phyloP scores from a whole-genome alignment of 805 yeast genomes.

The Diddensiella transvaalensis region DNA sequence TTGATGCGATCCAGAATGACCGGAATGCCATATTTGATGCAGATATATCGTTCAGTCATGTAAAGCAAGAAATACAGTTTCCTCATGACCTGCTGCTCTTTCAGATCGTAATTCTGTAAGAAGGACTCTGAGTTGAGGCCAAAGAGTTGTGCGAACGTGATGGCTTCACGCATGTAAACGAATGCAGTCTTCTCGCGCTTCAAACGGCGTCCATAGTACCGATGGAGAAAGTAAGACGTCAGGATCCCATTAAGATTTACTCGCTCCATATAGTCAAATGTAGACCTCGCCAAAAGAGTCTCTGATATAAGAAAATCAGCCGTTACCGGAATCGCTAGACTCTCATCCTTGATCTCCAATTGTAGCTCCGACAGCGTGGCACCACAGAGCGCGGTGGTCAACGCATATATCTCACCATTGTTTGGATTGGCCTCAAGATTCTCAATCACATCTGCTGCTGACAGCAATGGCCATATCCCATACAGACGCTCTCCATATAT shows the following conservation, averaged over 20 bases:
- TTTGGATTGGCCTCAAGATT: conserved; percentile 8
- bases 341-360: conserved; percentile 5
- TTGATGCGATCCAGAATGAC: conserved; percentile 12
- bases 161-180: conserved; percentile 16
- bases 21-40: conserved; percentile 15
- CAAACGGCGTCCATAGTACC: conserved; percentile 12
- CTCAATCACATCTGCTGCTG: conserved; percentile 6
- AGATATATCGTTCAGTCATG: conserved; percentile 17
- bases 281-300: conserved; percentile 8
- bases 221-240: conserved; percentile 17
- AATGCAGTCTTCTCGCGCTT: conserved; percentile 11
- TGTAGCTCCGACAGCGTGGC: conserved; percentile 17
- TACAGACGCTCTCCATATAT: conserved; percentile 11
- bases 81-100: conserved; percentile 16
- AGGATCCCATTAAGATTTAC: conserved; percentile 10
- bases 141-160: conserved; percentile 14
- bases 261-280: conserved; percentile 8
- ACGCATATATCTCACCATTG: conserved; percentile 7
- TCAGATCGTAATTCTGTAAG: conserved; percentile 3
- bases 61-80: conserved; percentile 13
- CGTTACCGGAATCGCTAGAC: conserved; percentile 3
- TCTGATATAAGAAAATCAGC: conserved; percentile 7
- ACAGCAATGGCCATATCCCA: conserved; percentile 18
- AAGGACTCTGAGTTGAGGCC: conserved; percentile 11
- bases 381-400: conserved; percentile 11